These are phyloP conservation scores for Dioszegia hungarica DNA, from an alignment of 768 basidiomycete species.

Conservation along the genomic window DNA sequence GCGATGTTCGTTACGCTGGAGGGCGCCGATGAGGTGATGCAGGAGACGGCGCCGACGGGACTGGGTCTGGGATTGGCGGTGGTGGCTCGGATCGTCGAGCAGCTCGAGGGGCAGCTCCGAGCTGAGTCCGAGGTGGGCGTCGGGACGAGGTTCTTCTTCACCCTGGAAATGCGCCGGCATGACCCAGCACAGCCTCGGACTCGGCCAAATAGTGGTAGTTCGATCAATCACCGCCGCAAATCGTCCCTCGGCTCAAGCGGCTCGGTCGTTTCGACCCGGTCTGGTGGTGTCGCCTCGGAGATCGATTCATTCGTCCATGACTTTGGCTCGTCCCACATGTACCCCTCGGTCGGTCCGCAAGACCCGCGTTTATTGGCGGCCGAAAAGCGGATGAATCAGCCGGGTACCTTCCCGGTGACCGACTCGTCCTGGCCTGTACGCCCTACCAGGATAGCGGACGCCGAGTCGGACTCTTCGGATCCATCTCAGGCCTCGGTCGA, in stretches of 20 bases:
- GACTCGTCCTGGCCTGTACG: conserved; percentile 42
- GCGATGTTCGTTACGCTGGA: conserved; percentile 76
- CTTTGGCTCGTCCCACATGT: conserved; percentile 46
- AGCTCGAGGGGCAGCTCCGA: conserved; percentile 70
- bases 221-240: neutral
- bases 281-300: conserved; percentile 29
- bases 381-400: conserved; percentile 33
- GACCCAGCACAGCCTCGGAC: neutral
- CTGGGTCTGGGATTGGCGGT: conserved; percentile 71
- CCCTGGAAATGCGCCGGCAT: conserved; percentile 48
- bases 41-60: conserved; percentile 10
- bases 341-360: conserved; percentile 11
- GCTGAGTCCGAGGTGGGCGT: conserved; percentile 65
- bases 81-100: conserved; percentile 73
- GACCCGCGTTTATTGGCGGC: conserved; percentile 36
- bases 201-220: neutral
- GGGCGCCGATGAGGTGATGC: conserved; percentile 57
- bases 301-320: conserved; percentile 50
- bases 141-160: conserved; percentile 69
- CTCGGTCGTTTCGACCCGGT: conserved; percentile 16
- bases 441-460: conserved; percentile 30
- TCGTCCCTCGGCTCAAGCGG: conserved; percentile 1
- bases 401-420: conserved; percentile 44
- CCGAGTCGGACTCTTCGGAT: conserved; percentile 15
- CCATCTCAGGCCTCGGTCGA: neutral